Conservation (phyloP, 208 protist genomes). For the Trichomonas gallinae region DNA sequence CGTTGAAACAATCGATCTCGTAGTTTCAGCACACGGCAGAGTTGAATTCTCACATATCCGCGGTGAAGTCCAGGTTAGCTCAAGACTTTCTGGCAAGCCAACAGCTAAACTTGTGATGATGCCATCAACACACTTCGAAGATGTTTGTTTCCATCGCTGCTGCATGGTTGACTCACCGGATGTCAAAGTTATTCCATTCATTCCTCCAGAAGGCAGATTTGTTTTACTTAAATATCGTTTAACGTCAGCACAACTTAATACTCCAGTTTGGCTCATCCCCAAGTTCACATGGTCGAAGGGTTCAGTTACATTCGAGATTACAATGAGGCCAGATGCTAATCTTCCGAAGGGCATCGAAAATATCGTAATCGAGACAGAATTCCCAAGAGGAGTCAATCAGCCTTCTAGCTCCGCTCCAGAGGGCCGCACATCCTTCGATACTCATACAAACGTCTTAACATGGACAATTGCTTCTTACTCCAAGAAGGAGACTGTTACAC, state of each 20-base stretch:
- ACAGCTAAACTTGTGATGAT: neutral
- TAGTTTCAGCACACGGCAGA: neutral
- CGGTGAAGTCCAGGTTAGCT: neutral
- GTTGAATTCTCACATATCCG: neutral
- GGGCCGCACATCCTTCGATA: neutral
- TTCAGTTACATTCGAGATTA: neutral
- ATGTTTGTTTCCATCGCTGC: neutral
- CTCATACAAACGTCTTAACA: neutral
- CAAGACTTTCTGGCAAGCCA: neutral
- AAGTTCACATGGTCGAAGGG: slow-evolving; percentile 1
- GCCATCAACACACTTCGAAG: neutral
- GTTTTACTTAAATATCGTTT: neutral
- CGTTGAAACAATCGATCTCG: neutral
- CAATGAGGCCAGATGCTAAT: neutral
- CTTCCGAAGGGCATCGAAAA: neutral
- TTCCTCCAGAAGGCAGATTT: neutral
- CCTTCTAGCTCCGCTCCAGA: neutral
- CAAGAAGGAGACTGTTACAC: neutral
- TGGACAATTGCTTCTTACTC: neutral
- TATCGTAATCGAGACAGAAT: neutral
- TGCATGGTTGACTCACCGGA: neutral
- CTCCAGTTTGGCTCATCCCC: neutral
- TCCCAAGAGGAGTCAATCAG: neutral
- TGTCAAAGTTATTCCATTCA: slow-evolving; percentile 3
- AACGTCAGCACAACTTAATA: neutral